Evolutionary conservation across 78 protist species (phyloP).

Genomic region (Polysphondylium violaceum): DNA sequence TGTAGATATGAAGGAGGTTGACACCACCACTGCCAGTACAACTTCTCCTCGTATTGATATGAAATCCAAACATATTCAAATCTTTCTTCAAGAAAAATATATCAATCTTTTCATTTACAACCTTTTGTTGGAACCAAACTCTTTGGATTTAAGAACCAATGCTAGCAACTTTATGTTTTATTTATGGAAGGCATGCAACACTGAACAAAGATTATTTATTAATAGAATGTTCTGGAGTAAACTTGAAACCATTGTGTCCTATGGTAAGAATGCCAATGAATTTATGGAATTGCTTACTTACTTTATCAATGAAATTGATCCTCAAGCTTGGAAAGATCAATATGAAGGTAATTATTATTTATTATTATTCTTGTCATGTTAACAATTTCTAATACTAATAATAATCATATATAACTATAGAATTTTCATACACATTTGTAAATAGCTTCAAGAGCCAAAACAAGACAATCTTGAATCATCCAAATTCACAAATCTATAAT

Average conservation of each 20-base stretch:
- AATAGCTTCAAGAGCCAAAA: slow-evolving; percentile 40
- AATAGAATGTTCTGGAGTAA: slow-evolving; percentile 56
- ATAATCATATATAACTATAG: background rate
- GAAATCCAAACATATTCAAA: slow-evolving; percentile 12
- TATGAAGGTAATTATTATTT: slow-evolving; percentile 18
- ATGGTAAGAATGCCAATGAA: slow-evolving; percentile 78
- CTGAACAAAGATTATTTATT: slow-evolving; percentile 43
- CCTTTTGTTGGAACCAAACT: slow-evolving; percentile 49
- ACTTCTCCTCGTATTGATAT: too few relatives aligned
- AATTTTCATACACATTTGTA: slow-evolving; percentile 40
- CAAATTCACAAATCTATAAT: slow-evolving; percentile 83
- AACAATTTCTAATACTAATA: background rate
- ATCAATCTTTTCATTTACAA: slow-evolving; percentile 36
- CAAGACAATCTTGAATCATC: slow-evolving; percentile 70
- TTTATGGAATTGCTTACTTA: slow-evolving; percentile 74
- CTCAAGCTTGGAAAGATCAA: slow-evolving; percentile 50
- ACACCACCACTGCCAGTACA: background rate
- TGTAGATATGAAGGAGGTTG: background rate
- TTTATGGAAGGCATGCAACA: slow-evolving; percentile 43
- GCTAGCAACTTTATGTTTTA: slow-evolving; percentile 47
- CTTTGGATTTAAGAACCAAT: slow-evolving; percentile 24
- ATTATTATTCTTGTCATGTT: background rate
- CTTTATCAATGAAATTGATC: slow-evolving; percentile 44
- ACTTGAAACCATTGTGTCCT: slow-evolving; percentile 27
- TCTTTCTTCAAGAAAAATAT: slow-evolving; percentile 30